Evolutionary conservation across 352 stramenopile genomes (phyloP).

Genomic region (Phytopythium aichiense): DNA sequence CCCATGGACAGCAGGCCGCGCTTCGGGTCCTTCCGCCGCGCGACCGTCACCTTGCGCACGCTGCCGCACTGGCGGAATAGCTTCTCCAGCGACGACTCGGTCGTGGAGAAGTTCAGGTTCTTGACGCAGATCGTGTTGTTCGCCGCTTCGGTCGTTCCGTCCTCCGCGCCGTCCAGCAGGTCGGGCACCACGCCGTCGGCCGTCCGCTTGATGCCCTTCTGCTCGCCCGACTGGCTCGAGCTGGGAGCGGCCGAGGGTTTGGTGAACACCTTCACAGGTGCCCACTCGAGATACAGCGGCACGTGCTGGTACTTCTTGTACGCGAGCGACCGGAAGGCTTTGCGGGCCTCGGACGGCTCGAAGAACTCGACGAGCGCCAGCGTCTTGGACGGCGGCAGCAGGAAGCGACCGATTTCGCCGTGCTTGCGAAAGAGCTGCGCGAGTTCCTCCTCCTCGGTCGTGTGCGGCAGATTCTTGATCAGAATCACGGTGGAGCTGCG

Average conservation of each 20-base stretch:
- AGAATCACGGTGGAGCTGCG: slow-evolving; percentile 94
- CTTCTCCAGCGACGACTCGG: slow-evolving; percentile 81
- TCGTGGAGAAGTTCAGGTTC: slow-evolving; percentile 98
- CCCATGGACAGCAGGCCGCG: slow-evolving; percentile 93
- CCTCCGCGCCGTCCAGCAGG: slow-evolving; percentile 54
- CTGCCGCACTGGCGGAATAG: slow-evolving; percentile 66
- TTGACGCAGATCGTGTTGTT: slow-evolving; percentile 96
- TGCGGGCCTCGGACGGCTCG: slow-evolving; percentile 92
- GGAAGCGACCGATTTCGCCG: slow-evolving; percentile 83
- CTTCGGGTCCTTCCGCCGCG: slow-evolving; percentile 78
- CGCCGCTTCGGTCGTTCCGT: slow-evolving; percentile 49
- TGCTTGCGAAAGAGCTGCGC: slow-evolving; percentile 93
- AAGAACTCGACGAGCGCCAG: slow-evolving; percentile 96
- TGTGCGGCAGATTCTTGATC: slow-evolving; percentile 98
- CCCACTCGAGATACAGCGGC: slow-evolving; percentile 98
- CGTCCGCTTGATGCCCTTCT: slow-evolving; percentile 58
- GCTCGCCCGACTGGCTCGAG: slow-evolving; percentile 10
- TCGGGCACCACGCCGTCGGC: slow-evolving; percentile 40
- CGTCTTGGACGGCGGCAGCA: slow-evolving; percentile 92
- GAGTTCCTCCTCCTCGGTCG: slow-evolving; percentile 92
- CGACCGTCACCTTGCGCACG: slow-evolving; percentile 86
- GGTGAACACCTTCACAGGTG: slow-evolving; percentile 86
- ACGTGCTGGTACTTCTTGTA: slow-evolving; percentile 99
- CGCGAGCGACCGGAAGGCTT: slow-evolving; percentile 95
- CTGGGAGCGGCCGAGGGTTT: slow-evolving; percentile 17